Evolutionary conservation across 1,284 basidiomycete species (phyloP).

Genomic region (Pascua sp.): DNA sequence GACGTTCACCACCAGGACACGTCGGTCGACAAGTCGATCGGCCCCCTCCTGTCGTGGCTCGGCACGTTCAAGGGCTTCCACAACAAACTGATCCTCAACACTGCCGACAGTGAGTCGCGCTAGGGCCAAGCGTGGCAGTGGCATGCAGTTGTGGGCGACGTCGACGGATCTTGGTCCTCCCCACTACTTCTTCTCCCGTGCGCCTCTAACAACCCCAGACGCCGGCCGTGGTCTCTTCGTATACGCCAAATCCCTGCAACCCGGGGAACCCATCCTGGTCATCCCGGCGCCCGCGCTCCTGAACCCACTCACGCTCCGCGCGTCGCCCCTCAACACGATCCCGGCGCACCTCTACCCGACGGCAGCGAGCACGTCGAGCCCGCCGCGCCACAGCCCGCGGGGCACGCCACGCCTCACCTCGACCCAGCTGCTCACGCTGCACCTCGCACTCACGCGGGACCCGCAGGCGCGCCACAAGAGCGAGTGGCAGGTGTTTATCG

Average conservation of each 20-base stretch:
- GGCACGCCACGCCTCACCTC: slow-evolving; percentile 31
- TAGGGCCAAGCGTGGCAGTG: too few species aligned
- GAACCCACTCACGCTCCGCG: slow-evolving; percentile 62
- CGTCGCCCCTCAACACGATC: slow-evolving; percentile 26
- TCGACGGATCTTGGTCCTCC: too few species aligned
- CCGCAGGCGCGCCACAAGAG: slow-evolving; percentile 53
- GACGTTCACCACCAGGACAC: not conserved
- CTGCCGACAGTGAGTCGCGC: slow-evolving; percentile 5
- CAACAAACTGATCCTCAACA: slow-evolving; percentile 14
- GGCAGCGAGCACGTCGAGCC: slow-evolving; percentile 6
- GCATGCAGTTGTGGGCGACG: too few species aligned
- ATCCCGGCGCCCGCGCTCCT: slow-evolving; percentile 67
- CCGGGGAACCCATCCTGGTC: slow-evolving; percentile 60
- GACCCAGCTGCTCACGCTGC: slow-evolving; percentile 60
- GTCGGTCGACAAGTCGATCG: slow-evolving; percentile 1
- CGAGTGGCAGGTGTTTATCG: slow-evolving; percentile 68
- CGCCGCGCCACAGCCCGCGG: slow-evolving; percentile 7
- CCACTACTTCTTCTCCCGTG: too few species aligned
- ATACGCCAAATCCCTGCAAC: slow-evolving; percentile 43
- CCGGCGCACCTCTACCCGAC: slow-evolving; percentile 35
- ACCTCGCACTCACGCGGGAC: slow-evolving; percentile 55
- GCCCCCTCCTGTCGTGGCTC: slow-evolving; percentile 15
- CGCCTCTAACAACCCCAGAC: slow-evolving; percentile 4
- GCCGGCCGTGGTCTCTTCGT: slow-evolving; percentile 24
- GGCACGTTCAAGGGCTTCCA: slow-evolving; percentile 20